These are phyloP conservation scores for Cystobasidium tubakii DNA, from an alignment of 768 basidiomycete genomes.

Conservation along the genomic window DNA sequence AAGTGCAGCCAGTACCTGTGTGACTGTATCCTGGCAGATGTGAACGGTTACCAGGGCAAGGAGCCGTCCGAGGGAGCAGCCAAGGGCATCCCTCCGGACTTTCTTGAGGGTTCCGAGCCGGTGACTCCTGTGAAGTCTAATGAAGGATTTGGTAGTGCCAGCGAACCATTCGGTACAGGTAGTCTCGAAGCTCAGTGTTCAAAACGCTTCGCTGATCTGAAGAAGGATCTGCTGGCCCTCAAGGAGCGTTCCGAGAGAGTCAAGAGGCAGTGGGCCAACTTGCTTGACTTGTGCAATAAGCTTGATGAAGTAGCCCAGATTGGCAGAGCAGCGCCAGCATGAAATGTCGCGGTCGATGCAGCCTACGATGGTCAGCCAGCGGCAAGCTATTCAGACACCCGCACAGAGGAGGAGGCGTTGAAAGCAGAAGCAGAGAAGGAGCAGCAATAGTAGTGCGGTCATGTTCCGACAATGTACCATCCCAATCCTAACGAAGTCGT, in stretches of 20 bases:
- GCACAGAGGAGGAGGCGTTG: too few relatives aligned
- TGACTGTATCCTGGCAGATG: slow-evolving; percentile 2
- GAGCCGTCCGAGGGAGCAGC: neutral
- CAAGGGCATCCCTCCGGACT: neutral
- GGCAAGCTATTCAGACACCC: too few relatives aligned
- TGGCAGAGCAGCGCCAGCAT: neutral
- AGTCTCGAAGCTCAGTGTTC: neutral
- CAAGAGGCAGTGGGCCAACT: slow-evolving; percentile 5
- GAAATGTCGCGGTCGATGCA: too few relatives aligned
- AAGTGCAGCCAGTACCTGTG: slow-evolving; percentile 2
- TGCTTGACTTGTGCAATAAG: slow-evolving; percentile 7
- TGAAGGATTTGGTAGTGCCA: neutral
- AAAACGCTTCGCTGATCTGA: neutral
- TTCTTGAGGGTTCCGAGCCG: neutral
- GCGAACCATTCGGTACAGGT: neutral
- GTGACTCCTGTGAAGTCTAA: neutral
- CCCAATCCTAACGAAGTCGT: too few relatives aligned
- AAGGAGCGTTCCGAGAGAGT: neutral
- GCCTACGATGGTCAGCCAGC: too few relatives aligned
- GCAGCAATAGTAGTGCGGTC: too few relatives aligned
- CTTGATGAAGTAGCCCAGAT: neutral
- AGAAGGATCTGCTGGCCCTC: neutral
- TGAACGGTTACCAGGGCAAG: neutral
- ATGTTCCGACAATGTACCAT: too few relatives aligned
- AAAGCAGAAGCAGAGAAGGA: too few relatives aligned